Base-by-base conservation (phyloP, 2,329 filamentous ascomycete species). In the Chrysoporthe deuterocubensis region DNA sequence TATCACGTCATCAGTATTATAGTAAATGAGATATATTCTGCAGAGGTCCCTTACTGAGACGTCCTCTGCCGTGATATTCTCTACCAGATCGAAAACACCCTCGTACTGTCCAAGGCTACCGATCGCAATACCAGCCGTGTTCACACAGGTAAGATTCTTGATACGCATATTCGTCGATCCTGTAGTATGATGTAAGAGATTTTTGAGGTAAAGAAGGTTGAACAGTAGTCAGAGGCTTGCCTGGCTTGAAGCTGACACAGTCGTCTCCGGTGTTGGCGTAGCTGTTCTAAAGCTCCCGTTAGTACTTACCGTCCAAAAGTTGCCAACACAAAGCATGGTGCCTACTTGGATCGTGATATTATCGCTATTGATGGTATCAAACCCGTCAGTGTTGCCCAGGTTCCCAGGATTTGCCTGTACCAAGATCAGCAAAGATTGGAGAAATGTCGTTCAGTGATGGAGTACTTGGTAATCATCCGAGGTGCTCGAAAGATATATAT, bases 1-100 rank as follows among this genome's bases (percentile, higher is more conserved):
- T 65, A n/a, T 32, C n/a, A 1, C 42, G 50, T 40, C 8, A 46
- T 65, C 6, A 60, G 56, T 44, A 32, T 34, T 1, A 42, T 6
- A n/a, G 5, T n/a, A 21, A 26, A 2, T 3, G 13, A 14, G 2
- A n/a, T 3, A 3, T 6, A 6, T 18, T 43, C 18, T 5, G 18
- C n/a, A 9, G 4, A 21, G 11, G n/a, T 1, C 2, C 13, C 56
- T 52, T 54, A 65, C 64, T 21, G 64, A 54, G 3, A 65, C 54
- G 9, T 65, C 64, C 37, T 65, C 64, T 16, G 34, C 64, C n/a
- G 64, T 65, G 56, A 65, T 60, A 16, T 65, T 65, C n/a, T 65
- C 64, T 4, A 65, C 56, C 16, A 32, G 34, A 8, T 65, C 64
- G n/a, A 43, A 61, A 1, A 60, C 56, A 18, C 56, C 64, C 14